phyloP scores from a whole-genome alignment of 441 rosid genomes.

The Arabidopsis lyrata region DNA sequence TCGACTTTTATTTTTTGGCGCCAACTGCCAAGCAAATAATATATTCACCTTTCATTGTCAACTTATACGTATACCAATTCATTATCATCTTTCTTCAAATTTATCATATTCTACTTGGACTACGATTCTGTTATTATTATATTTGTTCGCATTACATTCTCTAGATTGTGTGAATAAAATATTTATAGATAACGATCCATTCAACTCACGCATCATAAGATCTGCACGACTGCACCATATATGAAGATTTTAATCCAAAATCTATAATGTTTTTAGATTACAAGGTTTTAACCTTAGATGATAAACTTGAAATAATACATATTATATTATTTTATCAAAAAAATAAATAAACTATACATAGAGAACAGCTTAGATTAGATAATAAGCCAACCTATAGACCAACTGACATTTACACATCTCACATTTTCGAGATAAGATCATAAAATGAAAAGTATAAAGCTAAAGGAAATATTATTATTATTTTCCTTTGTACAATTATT shows the following conservation, averaged over 20 bases:
- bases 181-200: not conserved
- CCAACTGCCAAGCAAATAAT: slow-evolving; percentile 15
- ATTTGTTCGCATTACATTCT: not conserved
- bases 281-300: not conserved
- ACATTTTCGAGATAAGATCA: not conserved
- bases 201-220: slow-evolving; percentile 2
- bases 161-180: not conserved
- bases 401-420: slow-evolving; percentile 2
- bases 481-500: too few relatives aligned
- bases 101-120: not conserved
- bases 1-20: slow-evolving; percentile 24
- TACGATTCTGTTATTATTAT: not conserved
- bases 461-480: too few relatives aligned
- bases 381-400: not conserved
- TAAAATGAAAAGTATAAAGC: not conserved
- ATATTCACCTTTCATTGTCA: slow-evolving; percentile 13
- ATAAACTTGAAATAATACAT: not conserved
- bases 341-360: not conserved
- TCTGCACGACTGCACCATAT: slow-evolving; percentile 4
- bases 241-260: not conserved
- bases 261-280: too few relatives aligned
- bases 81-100: not conserved
- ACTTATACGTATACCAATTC: slow-evolving; percentile 1
- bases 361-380: not conserved
- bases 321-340: too few relatives aligned